Conservation (phyloP, 805 yeast species). For the Candida sonorensis region DNA sequence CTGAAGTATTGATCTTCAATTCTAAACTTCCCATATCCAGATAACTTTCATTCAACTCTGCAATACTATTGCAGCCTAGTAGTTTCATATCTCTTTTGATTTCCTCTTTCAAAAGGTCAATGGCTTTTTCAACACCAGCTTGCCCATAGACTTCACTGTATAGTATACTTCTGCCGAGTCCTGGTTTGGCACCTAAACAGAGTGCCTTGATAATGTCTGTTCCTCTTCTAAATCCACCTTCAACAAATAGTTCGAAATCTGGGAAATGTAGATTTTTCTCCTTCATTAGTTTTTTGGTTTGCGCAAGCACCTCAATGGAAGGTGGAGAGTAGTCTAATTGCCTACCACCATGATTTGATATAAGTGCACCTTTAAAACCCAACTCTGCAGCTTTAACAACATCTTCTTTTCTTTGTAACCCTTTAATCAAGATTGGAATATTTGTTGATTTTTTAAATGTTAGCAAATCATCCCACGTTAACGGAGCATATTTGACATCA, state of each 20-base stretch:
- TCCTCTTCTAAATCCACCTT: slow-evolving; percentile 40
- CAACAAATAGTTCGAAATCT: slow-evolving; percentile 48
- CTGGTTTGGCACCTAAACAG: slow-evolving; percentile 44
- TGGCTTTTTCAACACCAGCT: slow-evolving; percentile 60
- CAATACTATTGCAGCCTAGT: slow-evolving; percentile 42
- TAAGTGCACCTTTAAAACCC: slow-evolving; percentile 56
- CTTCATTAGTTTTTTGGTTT: slow-evolving; percentile 40
- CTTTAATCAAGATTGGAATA: slow-evolving; percentile 50
- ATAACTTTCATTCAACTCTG: slow-evolving; percentile 34
- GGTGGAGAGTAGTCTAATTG: slow-evolving; percentile 59
- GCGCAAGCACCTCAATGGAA: slow-evolving; percentile 55
- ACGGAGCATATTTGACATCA: slow-evolving; percentile 25
- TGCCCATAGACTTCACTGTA: slow-evolving; percentile 78
- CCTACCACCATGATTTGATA: slow-evolving; percentile 74
- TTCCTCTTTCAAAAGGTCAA: slow-evolving; percentile 52
- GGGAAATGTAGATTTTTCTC: slow-evolving; percentile 37
- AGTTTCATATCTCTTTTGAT: slow-evolving; percentile 55
- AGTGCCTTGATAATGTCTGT: slow-evolving; percentile 36
- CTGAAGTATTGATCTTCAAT: slow-evolving; percentile 58
- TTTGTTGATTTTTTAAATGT: slow-evolving; percentile 40
- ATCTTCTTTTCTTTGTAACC: slow-evolving; percentile 63
- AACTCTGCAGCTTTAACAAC: slow-evolving; percentile 49
- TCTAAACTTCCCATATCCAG: slow-evolving; percentile 53
- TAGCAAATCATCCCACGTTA: slow-evolving; percentile 56
- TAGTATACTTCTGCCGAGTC: slow-evolving; percentile 69